phyloP scores from a whole-genome alignment of 1,284 basidiomycete species.

The Cystobasidium pallidum region DNA sequence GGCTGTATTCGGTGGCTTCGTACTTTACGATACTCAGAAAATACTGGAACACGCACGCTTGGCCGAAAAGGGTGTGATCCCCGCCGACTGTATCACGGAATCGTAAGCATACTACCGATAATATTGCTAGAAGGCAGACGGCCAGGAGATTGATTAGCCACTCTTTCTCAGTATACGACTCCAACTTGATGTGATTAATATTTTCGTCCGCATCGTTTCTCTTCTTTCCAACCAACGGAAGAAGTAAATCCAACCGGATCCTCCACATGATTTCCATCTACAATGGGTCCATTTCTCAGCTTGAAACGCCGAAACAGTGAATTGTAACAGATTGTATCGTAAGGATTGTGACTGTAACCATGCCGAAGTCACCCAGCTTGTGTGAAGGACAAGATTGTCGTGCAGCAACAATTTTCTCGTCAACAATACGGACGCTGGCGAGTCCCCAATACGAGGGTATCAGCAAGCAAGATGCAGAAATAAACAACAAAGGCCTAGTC shows the following conservation, averaged over 20 bases:
- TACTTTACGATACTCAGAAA: conserved; percentile 76
- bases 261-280: too few relatives aligned
- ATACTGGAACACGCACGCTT: conserved; percentile 76
- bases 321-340: too few relatives aligned
- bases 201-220: conserved; percentile 72
- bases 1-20: conserved; percentile 82
- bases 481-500: too few relatives aligned
- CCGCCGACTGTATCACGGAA: conserved; percentile 76
- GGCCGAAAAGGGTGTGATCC: conserved; percentile 69
- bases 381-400: too few relatives aligned
- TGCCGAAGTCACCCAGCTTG: too few relatives aligned
- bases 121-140: conserved; percentile 56
- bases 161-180: conserved; percentile 59
- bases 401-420: too few relatives aligned
- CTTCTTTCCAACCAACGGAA: conserved; percentile 64
- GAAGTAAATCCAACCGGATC: conserved; percentile 1
- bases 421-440: too few relatives aligned
- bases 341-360: too few relatives aligned
- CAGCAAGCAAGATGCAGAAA: too few relatives aligned
- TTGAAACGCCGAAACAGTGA: too few relatives aligned
- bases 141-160: neutral
- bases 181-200: conserved; percentile 80
- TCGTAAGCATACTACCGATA: conserved; percentile 55
- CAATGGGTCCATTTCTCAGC: too few relatives aligned
- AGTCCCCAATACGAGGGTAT: too few relatives aligned